phyloP scores from a whole-genome alignment of 2,329 filamentous ascomycete genomes.

The Daldinia sp. region DNA sequence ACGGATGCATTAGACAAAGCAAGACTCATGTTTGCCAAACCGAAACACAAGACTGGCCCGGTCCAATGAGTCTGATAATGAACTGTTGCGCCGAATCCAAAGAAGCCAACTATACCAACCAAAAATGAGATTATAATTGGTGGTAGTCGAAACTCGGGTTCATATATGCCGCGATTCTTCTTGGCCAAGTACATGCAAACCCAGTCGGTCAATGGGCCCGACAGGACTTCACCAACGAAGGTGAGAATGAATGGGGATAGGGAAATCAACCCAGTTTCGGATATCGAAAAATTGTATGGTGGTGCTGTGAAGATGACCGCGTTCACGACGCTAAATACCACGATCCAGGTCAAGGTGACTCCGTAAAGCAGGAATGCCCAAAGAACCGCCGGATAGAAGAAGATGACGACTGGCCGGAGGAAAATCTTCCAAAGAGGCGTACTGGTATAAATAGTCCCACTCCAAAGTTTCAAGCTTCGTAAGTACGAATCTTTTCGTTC shows the following conservation, averaged over 20 bases:
- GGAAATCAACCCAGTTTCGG: slow-evolving; percentile 59
- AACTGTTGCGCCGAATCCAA: slow-evolving; percentile 56
- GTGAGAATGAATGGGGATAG: slow-evolving; percentile 59
- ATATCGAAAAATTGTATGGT: slow-evolving; percentile 61
- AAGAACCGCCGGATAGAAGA: slow-evolving; percentile 59
- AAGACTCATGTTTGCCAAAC: slow-evolving; percentile 58
- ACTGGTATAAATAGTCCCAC: slow-evolving; percentile 47
- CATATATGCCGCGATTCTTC: slow-evolving; percentile 60
- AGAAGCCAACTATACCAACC: slow-evolving; percentile 55
- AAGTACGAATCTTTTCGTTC: slow-evolving; percentile 47
- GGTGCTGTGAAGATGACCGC: slow-evolving; percentile 58
- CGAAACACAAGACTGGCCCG: slow-evolving; percentile 57
- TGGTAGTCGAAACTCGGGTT: slow-evolving; percentile 59
- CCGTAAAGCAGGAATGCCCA: slow-evolving; percentile 61
- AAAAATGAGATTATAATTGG: slow-evolving; percentile 52
- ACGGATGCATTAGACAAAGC: slow-evolving; percentile 57
- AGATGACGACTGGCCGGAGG: slow-evolving; percentile 56
- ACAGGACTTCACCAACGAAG: slow-evolving; percentile 55
- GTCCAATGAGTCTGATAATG: slow-evolving; percentile 57
- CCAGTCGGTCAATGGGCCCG: slow-evolving; percentile 57
- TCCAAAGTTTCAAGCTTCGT: slow-evolving; percentile 48
- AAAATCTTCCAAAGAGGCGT: slow-evolving; percentile 53
- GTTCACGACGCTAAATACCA: slow-evolving; percentile 58
- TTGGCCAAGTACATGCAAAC: slow-evolving; percentile 55
- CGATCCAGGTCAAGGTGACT: slow-evolving; percentile 51